Conservation (phyloP, 345 rosid species). For the Luvunga scandens region DNA sequence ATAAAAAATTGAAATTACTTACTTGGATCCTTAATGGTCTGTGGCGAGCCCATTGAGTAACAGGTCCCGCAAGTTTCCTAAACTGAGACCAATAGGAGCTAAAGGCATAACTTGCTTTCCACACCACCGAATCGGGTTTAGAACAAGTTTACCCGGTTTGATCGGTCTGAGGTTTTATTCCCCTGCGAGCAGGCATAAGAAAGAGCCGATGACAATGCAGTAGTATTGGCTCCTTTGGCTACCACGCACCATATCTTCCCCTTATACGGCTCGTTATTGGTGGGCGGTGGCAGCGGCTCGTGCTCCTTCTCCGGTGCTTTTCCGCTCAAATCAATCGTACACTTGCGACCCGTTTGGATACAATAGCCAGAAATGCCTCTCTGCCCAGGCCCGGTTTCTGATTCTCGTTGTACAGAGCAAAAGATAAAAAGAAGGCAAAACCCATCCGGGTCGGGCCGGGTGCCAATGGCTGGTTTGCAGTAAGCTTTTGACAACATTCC, state of each 20-base stretch:
- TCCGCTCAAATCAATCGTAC: slow-evolving; percentile 70
- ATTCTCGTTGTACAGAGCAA: slow-evolving; percentile 84
- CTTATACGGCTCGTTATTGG: slow-evolving; percentile 63
- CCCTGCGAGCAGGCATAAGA: slow-evolving; percentile 90
- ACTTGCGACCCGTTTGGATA: slow-evolving; percentile 65
- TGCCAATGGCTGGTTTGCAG: slow-evolving; percentile 62
- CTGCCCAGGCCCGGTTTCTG: slow-evolving; percentile 85
- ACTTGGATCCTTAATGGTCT: slow-evolving; percentile 79
- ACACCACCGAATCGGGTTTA: slow-evolving; percentile 47
- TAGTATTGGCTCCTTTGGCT: slow-evolving; percentile 56
- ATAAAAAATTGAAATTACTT: slow-evolving; percentile 24
- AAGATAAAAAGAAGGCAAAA: slow-evolving; percentile 66
- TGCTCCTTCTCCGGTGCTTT: slow-evolving; percentile 40
- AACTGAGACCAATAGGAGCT: slow-evolving; percentile 86
- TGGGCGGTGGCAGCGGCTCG: slow-evolving; percentile 59
- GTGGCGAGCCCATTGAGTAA: slow-evolving; percentile 70
- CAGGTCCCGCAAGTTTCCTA: slow-evolving; percentile 58
- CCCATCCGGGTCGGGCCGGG: slow-evolving; percentile 84
- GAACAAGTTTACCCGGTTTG: slow-evolving; percentile 53
- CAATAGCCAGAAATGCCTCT: slow-evolving; percentile 82
- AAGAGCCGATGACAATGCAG: slow-evolving; percentile 53
- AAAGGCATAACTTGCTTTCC: slow-evolving; percentile 80
- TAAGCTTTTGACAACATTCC: slow-evolving; percentile 64
- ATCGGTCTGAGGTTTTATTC: slow-evolving; percentile 75
- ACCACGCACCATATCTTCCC: slow-evolving; percentile 88